Conservation (phyloP, 2,329 filamentous ascomycete species). For the Aspergillus ibericus region DNA sequence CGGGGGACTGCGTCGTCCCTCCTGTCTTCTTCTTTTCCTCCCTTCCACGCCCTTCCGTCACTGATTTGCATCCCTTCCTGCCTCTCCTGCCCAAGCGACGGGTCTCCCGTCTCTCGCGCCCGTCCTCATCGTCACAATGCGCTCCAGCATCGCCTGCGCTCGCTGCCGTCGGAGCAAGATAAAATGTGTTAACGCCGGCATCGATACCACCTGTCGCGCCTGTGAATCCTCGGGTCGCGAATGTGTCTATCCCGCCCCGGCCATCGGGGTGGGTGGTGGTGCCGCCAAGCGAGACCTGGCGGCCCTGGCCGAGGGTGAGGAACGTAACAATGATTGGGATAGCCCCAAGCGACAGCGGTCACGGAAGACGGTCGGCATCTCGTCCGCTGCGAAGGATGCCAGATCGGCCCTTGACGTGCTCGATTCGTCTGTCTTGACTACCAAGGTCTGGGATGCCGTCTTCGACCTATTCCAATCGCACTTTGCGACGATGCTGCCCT, state of each 20-base stretch:
- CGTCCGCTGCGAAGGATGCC: constrained; percentile 30
- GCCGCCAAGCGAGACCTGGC: constrained; percentile 40
- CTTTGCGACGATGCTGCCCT: constrained; percentile 58
- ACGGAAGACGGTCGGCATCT: constrained; percentile 35
- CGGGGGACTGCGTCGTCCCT: constrained; percentile 16
- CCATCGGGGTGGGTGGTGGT: constrained; percentile 35
- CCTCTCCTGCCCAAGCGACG: constrained; percentile 15
- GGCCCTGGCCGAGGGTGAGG: constrained; percentile 38
- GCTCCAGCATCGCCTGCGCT: constrained; percentile 76
- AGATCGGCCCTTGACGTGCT: constrained; percentile 47
- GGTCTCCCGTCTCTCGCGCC: constrained; percentile 17
- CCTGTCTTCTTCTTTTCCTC: not conserved
- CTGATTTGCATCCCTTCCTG: not conserved
- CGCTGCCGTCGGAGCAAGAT: constrained; percentile 79
- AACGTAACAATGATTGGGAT: constrained; percentile 44
- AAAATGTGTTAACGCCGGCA: constrained; percentile 79
- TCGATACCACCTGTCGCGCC: constrained; percentile 69
- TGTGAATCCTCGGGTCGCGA: constrained; percentile 71
- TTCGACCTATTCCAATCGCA: constrained; percentile 61
- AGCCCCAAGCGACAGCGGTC: constrained; percentile 44
- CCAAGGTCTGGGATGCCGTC: constrained; percentile 57
- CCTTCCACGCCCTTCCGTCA: not conserved
- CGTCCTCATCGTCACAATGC: constrained; percentile 49
- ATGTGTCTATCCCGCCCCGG: constrained; percentile 65
- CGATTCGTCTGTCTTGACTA: constrained; percentile 52